Percentiles rank a stretch among this genome's conserved stretches.
Evolutionary conservation across 305 asterid genomes (phyloP).

Genomic region (Rubia balearica): DNA sequence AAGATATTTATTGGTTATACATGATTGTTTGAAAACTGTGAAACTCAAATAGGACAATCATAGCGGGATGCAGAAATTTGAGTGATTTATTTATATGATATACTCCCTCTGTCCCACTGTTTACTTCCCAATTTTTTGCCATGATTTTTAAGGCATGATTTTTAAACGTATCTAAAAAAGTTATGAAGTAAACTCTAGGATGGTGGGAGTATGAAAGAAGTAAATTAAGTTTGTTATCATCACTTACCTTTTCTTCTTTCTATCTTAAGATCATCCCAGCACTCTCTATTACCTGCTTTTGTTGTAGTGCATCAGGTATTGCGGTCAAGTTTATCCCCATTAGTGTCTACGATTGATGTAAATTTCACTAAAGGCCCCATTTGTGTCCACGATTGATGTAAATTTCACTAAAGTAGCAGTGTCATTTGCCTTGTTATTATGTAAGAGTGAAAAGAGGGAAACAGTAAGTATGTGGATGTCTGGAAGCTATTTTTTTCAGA

Average conservation of each 20-base stretch:
- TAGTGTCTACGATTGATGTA: background rate
- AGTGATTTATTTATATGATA: background rate
- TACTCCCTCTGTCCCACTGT: background rate
- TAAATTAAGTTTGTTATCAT: background rate
- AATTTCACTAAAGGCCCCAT: background rate
- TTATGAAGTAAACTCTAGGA: no score
- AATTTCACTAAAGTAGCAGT: background rate
- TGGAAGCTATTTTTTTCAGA: no score
- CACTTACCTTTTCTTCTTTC: background rate
- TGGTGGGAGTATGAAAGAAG: background rate
- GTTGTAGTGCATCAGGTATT: background rate
- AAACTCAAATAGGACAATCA: background rate
- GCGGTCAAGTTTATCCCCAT: background rate
- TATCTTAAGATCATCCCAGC: background rate
- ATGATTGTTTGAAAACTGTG: no score
- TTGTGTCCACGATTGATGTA: no score
- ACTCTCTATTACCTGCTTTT: background rate
- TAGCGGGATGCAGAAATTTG: background rate
- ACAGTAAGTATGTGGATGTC: no score
- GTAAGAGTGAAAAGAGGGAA: no score
- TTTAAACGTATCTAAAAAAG: no score
- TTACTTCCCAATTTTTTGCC: no score
- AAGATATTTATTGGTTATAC: no score
- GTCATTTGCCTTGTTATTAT: background rate
- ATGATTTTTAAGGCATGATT: no score